These are phyloP conservation scores for Cryptosporidium meleagridis DNA, from an alignment of 169 alveolate species.

Conservation along the genomic window DNA sequence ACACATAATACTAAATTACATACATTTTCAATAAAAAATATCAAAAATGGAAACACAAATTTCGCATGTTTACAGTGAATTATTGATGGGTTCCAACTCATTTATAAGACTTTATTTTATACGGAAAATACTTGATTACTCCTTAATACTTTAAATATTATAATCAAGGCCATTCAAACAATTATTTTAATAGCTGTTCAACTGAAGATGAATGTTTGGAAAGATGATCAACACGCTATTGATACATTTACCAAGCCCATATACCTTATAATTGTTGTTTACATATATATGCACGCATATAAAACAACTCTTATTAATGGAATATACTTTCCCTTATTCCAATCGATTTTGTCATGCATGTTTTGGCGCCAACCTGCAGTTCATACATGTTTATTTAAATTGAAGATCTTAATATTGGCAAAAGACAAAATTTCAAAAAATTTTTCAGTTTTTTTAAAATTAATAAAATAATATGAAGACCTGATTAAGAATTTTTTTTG, in stretches of 20 bases:
- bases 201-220: not conserved
- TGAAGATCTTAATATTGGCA: constrained; percentile 2
- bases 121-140: not conserved
- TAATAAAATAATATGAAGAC: too few relatives aligned
- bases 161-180: not conserved
- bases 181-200: too few relatives aligned
- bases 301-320: not conserved
- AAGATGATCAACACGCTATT: not conserved
- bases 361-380: constrained; percentile 10
- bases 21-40: not conserved
- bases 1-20: not conserved
- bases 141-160: too few relatives aligned
- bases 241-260: not conserved
- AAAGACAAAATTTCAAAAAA: not conserved
- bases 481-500: not conserved
- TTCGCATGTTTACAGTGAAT: not conserved
- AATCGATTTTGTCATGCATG: not conserved
- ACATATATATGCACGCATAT: too few relatives aligned
- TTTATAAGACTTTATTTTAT: too few relatives aligned
- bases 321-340: not conserved
- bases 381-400: not conserved
- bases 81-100: not conserved
- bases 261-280: too few relatives aligned
- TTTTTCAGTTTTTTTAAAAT: not conserved
- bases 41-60: not conserved